Base-by-base conservation (phyloP, 108 stramenopile genomes). In the Epithemia pelagica region DNA sequence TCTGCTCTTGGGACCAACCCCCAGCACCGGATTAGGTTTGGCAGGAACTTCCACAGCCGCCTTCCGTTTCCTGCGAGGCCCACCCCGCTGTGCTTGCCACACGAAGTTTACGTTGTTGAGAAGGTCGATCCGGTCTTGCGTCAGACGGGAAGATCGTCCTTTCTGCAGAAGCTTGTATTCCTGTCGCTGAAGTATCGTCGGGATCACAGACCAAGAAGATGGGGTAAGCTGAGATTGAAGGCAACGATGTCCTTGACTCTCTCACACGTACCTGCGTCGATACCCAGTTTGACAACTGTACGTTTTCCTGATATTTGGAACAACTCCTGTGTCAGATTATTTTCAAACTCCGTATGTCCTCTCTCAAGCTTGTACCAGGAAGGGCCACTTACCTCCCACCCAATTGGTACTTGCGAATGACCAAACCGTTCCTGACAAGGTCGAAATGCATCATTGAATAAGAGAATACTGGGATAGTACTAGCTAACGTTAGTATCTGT, bases 71-170 rank as follows among this genome's bases (percentile, higher is more conserved):
- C 67, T 30, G 3, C 67, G 27, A 21, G 58, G 67, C 1, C 67
- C 67, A 37, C 67, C 67, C 23, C 67, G 8, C 33, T 68, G 67
- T 1, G 67, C 67, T 28, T 77, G 75, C 84, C 84, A 88, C 25
- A 78, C 65, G 65, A 88, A 88, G 15, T 74, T 81, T 52, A 83
- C 51, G 1, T 58, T 55, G 32, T 82, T 64, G 53, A 88, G 62
- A 0, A 64, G 32, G 20, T 80, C 59, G 0, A 79, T 72, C 25
- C 78, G 77, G 1, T 79, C 71, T 33, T 68, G 22, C 22, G 78
- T 82, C 67, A 88, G 70, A 19, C 70, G 68, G 19, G 69, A 66
- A 19, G 62, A 57, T n/a, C 78, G 75, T 31, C 79, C 79, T 25
- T 68, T 58, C 51, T 66, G 26, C 29, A 61, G 29, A 1, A 72